Evolutionary conservation across 2,329 filamentous ascomycete species (phyloP), one percentile per base, ranked within the genome.

Genomic region (Karstenula rhodostoma): DNA sequence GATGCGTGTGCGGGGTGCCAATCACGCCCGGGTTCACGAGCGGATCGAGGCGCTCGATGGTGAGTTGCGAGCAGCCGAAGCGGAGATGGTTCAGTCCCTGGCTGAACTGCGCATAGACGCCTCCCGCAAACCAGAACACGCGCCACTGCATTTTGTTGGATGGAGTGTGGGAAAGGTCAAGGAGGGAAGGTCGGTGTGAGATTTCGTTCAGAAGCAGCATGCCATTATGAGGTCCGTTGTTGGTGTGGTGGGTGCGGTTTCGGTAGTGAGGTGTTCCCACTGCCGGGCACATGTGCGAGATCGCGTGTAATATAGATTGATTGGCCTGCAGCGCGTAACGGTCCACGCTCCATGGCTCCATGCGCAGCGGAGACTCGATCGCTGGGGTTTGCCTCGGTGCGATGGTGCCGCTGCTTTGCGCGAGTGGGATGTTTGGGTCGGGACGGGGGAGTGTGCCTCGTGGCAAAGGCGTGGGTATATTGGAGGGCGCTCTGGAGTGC

Each of bases 1-100:
- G 62, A 27, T 58, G 58, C 15, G 46, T 59, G 27, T 60, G 61
- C 1, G 61, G 61, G 13, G 62, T 65, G 6, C 46, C 58, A 23
- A 60, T 25, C 53, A 57, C 60, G 0, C 68, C 70, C 35, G 70
- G 70, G 49, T 73, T 67, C 15, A 72, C 70, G 23, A 72, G 48
- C n/a, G 70, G 70, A 40, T 70, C 67, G 8, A 70, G 60, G 15
- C 67, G 62, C 60, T 70, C 66, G 19, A 70, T 65, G 9, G 63
- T 69, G 10, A 68, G 32, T 12, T 62, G 67, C 19, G 66, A 69
- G 49, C 67, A 70, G 44, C 66, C 67, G 37, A 70, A 70, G 13
- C 67, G 61, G 12, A 63, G 58, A 23, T 59, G 56, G 42, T 59
- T 59, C 35, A 59, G 55, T 35, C 56, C 56, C 37, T 57, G 50